Percentiles rank a stretch among this genome's conserved stretches.
Evolutionary conservation across 495 filamentous ascomycete genomes (phyloP).

Genomic region (Talaromyces wortmannii): DNA sequence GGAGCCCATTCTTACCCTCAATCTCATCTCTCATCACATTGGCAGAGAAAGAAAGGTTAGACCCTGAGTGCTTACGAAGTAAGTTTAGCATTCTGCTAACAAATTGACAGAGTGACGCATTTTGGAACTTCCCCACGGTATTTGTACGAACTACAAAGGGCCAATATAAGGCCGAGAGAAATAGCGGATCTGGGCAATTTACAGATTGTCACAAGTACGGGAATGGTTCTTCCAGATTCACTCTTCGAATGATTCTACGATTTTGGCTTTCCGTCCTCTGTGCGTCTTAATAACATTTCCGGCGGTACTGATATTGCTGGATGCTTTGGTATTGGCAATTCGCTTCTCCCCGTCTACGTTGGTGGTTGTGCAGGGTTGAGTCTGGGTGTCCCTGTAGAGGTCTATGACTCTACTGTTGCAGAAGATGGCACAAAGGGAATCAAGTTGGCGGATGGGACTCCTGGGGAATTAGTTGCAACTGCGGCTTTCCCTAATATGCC

Average conservation of each 20-base stretch:
- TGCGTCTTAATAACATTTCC: conserved; percentile 53
- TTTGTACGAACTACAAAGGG: no score
- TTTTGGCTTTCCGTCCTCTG: conserved; percentile 68
- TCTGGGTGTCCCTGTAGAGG: conserved; percentile 57
- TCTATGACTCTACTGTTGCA: conserved; percentile 55
- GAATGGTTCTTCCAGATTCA: conserved; percentile 67
- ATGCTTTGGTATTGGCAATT: conserved; percentile 61
- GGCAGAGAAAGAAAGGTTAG: conserved; percentile 26
- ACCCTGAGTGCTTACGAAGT: conserved; percentile 66
- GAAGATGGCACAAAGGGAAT: conserved; percentile 46
- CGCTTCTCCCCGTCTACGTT: conserved; percentile 59
- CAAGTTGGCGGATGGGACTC: conserved; percentile 48
- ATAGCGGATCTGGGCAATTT: no score
- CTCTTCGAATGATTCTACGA: conserved; percentile 62
- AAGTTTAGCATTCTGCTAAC: no score
- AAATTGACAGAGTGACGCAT: no score
- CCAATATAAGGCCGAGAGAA: no score
- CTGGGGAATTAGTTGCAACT: conserved; percentile 68
- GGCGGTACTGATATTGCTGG: conserved; percentile 77
- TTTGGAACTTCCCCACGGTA: no score
- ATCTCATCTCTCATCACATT: not conserved
- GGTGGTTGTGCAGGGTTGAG: conserved; percentile 62
- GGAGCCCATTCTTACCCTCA: conserved; percentile 61
- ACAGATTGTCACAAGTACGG: conserved; percentile 61
- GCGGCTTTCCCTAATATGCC: conserved; percentile 71